Base-by-base conservation (phyloP, 495 filamentous ascomycete species). In the Aspergillus nidulans region DNA sequence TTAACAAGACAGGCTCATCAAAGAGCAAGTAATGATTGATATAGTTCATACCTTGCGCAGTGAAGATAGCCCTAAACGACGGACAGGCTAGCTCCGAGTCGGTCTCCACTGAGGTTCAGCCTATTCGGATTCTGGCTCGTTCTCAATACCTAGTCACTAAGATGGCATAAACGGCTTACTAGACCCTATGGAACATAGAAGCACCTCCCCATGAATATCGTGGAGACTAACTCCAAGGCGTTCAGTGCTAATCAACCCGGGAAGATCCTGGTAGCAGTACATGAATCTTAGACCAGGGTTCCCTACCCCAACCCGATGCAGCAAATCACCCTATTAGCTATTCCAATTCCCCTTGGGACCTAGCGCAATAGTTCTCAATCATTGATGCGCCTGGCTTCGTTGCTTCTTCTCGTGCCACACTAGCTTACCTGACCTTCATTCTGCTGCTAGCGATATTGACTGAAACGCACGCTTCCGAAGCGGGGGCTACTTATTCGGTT, bases 321-420 rank as follows among this genome's bases (percentile, higher is more conserved):
- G 44, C 24, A 30, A n/a, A 5, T 12, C 24, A 1, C 1, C 12
- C 9, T 13, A 21, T 43, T 6, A 13, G 24, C 13, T 24, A 10
- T 13, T 15, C 23, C 12, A 39, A 39, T 16, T 39, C n/a, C 9
- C 6, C 12, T 39, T n/a, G 36, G 18, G n/a, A 20, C 21, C 18
- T 1, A 12, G 23, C 21, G 21, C 38, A 42, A 41, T 52, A 32
- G 49, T 42, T 52, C 49, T 42, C 23, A 38, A 42, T 38, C 21
- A 52, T 32, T 41, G 23, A 52, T 15, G 49, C 49, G 30, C 24
- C 23, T 32, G 19, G 1, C 2, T 25, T 15, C 38, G 41, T 52
- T 52, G 34, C 49, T 52, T 52, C 49, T 52, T 52, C 19, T 18
- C 40, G 49, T 52, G 38, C 49, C 36, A 52, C 49, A 12, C 40